Base-by-base conservation (phyloP, 2,329 filamentous ascomycete species). In the Penicillium sp. region DNA sequence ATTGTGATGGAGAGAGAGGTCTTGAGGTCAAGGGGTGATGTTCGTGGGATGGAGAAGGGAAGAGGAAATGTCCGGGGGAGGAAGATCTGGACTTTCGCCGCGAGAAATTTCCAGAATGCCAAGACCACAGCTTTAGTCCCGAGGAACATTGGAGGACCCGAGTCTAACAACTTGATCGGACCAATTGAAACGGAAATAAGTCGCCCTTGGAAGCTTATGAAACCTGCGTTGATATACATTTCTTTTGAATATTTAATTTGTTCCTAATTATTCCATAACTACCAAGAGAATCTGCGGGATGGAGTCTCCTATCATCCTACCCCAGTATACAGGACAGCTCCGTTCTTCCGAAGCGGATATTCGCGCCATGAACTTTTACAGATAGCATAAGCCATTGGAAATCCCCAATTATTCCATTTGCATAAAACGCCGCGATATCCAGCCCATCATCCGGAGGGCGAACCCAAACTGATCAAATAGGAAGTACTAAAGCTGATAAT, bases 41-140 rank as follows among this genome's bases (percentile, higher is more conserved):
- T 61, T 62, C 61, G 65, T 62, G 64, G 66, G 66, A 67, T 67
- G 66, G 64, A 65, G 63, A 71, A 71, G 62, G 67, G 66, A 65
- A 68, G 64, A 63, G 56, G 60, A 62, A 65, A 57, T 53, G 65
- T 68, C 66, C 64, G 69, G 69, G 64, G 42, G 64, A 71, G 66
- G 66, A 69, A 69, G 69, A 72, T 68, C 68, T 67, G 67, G 67
- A 65, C 61, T 70, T 61, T 53, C 27, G 51, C 68, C 31, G 50
- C 67, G 73, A 75, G 73, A 76, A 76, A 75, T 76, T 76, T 76
- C 73, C 73, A 76, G 73, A 76, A 76, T 75, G 73, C 73, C 73
- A 76, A 76, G 73, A 73, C 73, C 64, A 62, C 54, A 57, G 67
- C 64, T 62, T 69, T 42, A 42, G 66, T 69, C 67, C 73, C 73